Percentiles rank a stretch among this genome's conserved stretches.
These are phyloP conservation scores for Sphaerobolus stellatus DNA, from an alignment of 1,284 basidiomycete species.

Conservation along the genomic window DNA sequence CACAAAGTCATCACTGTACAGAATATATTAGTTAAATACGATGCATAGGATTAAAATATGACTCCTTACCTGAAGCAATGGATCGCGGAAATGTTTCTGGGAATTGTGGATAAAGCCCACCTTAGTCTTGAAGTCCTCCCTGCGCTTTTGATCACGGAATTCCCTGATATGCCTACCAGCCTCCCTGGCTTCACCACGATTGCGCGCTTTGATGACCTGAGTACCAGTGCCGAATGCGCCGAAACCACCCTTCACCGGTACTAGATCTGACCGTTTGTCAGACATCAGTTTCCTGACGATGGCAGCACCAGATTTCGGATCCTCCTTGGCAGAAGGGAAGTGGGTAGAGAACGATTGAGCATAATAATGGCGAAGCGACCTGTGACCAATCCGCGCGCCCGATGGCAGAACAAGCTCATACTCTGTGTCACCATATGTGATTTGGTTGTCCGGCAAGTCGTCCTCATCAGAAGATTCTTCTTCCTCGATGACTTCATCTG, in stretches of 20 bases:
- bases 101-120: slow-evolving; percentile 77
- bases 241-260: slow-evolving; percentile 82
- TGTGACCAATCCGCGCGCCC: slow-evolving; percentile 89
- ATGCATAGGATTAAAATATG: no score
- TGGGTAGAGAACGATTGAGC: slow-evolving; percentile 68
- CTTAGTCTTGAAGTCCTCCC: slow-evolving; percentile 84
- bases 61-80: slow-evolving; percentile 21
- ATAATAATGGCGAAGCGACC: slow-evolving; percentile 86
- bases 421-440: slow-evolving; percentile 73
- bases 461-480: slow-evolving; percentile 48
- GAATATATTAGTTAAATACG: no score
- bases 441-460: slow-evolving; percentile 50
- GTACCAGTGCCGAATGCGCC: slow-evolving; percentile 81
- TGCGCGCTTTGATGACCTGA: slow-evolving; percentile 86
- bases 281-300: slow-evolving; percentile 72
- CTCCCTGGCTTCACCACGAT: slow-evolving; percentile 91
- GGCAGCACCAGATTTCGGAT: slow-evolving; percentile 69
- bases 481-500: slow-evolving; percentile 47
- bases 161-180: slow-evolving; percentile 87
- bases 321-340: slow-evolving; percentile 43
- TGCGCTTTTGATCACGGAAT: slow-evolving; percentile 77
- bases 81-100: slow-evolving; percentile 84
- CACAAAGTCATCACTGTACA: no score
- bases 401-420: slow-evolving; percentile 95
- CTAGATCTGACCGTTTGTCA: slow-evolving; percentile 79